phyloP scores from a whole-genome alignment of 202 grass and related monocot species.

The Carex arenaria region DNA sequence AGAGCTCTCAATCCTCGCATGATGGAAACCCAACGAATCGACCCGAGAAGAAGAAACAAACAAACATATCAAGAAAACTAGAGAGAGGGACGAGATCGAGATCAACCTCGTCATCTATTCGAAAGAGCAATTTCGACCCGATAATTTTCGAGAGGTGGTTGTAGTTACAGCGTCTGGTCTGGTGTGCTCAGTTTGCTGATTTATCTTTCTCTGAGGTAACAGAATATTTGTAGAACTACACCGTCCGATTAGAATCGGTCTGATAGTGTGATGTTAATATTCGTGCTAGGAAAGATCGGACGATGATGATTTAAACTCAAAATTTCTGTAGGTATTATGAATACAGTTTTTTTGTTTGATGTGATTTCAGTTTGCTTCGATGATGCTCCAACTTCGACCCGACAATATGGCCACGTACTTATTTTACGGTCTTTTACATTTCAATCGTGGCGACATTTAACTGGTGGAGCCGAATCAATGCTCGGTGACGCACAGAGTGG shows the following conservation, averaged over 20 bases:
- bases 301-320: too few relatives aligned
- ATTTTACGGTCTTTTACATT: background rate
- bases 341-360: background rate
- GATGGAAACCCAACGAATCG: slow-evolving; percentile 41
- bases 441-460: background rate
- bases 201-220: too few relatives aligned
- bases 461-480: background rate
- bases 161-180: too few relatives aligned
- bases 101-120: background rate
- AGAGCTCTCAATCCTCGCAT: slow-evolving; percentile 20
- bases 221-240: too few relatives aligned
- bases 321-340: too few relatives aligned
- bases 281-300: too few relatives aligned
- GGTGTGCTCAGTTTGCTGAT: too few relatives aligned
- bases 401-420: background rate
- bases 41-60: slow-evolving; percentile 32
- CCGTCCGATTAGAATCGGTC: too few relatives aligned
- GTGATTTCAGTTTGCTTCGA: background rate
- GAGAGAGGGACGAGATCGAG: background rate
- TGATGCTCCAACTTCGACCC: background rate
- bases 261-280: too few relatives aligned
- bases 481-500: background rate
- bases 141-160: background rate
- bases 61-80: background rate
- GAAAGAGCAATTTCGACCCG: background rate